Evolutionary conservation across 1,284 basidiomycete species (phyloP).

Genomic region (Cutaneotrichosporon sp.): DNA sequence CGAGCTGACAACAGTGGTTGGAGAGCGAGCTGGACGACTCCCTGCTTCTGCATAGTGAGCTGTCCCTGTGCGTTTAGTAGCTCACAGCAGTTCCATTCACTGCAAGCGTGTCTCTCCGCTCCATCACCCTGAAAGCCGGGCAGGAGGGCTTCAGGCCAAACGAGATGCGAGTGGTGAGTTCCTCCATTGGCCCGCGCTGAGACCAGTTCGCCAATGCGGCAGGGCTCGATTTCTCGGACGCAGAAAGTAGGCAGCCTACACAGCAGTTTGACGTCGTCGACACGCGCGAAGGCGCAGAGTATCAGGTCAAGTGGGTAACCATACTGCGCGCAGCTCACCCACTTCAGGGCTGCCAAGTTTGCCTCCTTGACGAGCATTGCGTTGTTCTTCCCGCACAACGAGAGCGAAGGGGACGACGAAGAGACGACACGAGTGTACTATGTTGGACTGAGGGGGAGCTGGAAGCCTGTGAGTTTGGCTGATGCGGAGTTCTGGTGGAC

Average conservation of each 20-base stretch:
- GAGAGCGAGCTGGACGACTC: slow-evolving; percentile 48
- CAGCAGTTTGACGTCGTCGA: slow-evolving; percentile 40
- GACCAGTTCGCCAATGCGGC: slow-evolving; percentile 38
- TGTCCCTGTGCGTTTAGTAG: background rate
- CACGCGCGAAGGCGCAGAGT: slow-evolving; percentile 40
- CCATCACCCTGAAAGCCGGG: slow-evolving; percentile 45
- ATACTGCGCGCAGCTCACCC: background rate
- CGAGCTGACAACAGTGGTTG: slow-evolving; percentile 20
- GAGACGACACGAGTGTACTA: slow-evolving; percentile 46
- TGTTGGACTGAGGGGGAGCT: slow-evolving; percentile 43
- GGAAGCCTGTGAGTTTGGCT: slow-evolving; percentile 35
- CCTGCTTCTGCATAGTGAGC: slow-evolving; percentile 44
- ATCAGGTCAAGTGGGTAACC: slow-evolving; percentile 43
- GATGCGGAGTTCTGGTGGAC: background rate
- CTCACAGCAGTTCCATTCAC: slow-evolving; percentile 44
- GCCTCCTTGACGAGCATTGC: slow-evolving; percentile 39
- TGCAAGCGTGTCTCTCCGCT: slow-evolving; percentile 43
- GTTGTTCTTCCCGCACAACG: slow-evolving; percentile 45
- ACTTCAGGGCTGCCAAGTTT: slow-evolving; percentile 46
- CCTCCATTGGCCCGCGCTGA: background rate
- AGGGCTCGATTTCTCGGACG: slow-evolving; percentile 46
- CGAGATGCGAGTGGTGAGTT: slow-evolving; percentile 39
- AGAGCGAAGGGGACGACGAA: slow-evolving; percentile 44
- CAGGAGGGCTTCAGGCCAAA: slow-evolving; percentile 38
- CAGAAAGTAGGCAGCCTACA: slow-evolving; percentile 31